Percentiles rank a stretch among this genome's conserved stretches.
Conservation (phyloP, 1,284 basidiomycete species). For the Psilocybe mexicana region DNA sequence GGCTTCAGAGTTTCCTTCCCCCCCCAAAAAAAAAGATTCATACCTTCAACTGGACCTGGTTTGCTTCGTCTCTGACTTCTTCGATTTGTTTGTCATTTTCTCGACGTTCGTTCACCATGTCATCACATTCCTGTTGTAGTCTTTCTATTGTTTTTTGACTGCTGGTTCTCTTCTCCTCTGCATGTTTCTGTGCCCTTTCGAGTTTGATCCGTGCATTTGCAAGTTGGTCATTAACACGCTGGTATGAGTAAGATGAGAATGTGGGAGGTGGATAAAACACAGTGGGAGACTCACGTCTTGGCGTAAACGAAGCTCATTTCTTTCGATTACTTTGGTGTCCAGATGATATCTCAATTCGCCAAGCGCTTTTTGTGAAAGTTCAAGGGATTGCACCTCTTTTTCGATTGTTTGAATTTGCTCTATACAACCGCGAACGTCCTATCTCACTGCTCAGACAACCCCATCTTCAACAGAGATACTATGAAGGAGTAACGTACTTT, state of each 20-base stretch:
- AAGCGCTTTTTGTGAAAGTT: slow-evolving; percentile 63
- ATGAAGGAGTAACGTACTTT: slow-evolving; percentile 44
- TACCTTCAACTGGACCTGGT: slow-evolving; percentile 65
- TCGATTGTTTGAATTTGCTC: slow-evolving; percentile 74
- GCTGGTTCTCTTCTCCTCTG: slow-evolving; percentile 69
- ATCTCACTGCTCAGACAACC: not conserved
- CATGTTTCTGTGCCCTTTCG: slow-evolving; percentile 70
- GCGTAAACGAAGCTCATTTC: slow-evolving; percentile 63
- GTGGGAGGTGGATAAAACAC: not conserved
- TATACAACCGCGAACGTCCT: slow-evolving; percentile 70
- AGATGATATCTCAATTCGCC: slow-evolving; percentile 63
- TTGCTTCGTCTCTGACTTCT: slow-evolving; percentile 67
- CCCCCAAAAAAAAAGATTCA: slow-evolving; percentile 1
- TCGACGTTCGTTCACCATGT: slow-evolving; percentile 70
- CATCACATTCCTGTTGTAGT: slow-evolving; percentile 73
- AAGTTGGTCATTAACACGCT: slow-evolving; percentile 78
- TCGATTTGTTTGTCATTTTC: slow-evolving; percentile 78
- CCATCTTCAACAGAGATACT: not conserved
- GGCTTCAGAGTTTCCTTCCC: not conserved
- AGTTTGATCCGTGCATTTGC: slow-evolving; percentile 78
- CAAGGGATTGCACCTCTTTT: slow-evolving; percentile 63
- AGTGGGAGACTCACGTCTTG: slow-evolving; percentile 51
- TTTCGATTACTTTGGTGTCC: slow-evolving; percentile 71
- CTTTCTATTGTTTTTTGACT: slow-evolving; percentile 70
- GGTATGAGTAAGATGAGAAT: not conserved